These are phyloP conservation scores for Pelagomonas calceolata DNA, from an alignment of 108 stramenopile species.

Conservation along the genomic window DNA sequence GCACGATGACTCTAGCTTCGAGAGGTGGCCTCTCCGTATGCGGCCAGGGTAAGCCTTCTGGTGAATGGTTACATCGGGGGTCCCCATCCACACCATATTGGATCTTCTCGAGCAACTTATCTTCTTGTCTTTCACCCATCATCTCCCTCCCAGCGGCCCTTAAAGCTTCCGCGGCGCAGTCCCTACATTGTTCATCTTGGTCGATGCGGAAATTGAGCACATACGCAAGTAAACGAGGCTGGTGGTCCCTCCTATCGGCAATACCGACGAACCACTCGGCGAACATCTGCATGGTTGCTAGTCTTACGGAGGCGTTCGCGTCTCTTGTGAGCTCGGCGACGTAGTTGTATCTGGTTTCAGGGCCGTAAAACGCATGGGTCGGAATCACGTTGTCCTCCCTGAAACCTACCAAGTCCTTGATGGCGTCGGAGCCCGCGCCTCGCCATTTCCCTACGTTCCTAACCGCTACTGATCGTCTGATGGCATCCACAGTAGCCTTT, in stretches of 20 bases:
- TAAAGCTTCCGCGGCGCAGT: conserved; percentile 28
- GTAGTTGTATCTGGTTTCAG: conserved; percentile 38
- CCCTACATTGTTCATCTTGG: conserved; percentile 9
- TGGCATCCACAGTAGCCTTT: conserved; percentile 29
- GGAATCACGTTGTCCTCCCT: conserved; percentile 63
- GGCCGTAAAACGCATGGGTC: conserved; percentile 59
- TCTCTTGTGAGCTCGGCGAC: conserved; percentile 43
- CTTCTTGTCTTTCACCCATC: conserved; percentile 45
- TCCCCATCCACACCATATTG: conserved; percentile 68
- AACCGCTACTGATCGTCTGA: conserved; percentile 38
- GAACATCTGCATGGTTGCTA: conserved; percentile 39
- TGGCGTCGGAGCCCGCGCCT: conserved; percentile 61
- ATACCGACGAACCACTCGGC: conserved; percentile 47
- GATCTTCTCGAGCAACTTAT: conserved; percentile 52
- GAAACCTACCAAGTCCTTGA: conserved; percentile 61
- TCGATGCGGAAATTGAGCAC: conserved; percentile 54
- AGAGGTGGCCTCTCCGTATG: conserved; percentile 51
- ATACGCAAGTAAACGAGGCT: conserved; percentile 63
- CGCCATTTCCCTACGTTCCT: conserved; percentile 35
- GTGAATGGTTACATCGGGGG: conserved; percentile 36
- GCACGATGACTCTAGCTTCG: conserved; percentile 57
- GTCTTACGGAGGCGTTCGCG: conserved; percentile 41
- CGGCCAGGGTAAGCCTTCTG: conserved; percentile 39
- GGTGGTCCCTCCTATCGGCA: conserved; percentile 60
- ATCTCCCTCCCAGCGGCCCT: conserved; percentile 52